Base-by-base conservation (phyloP, 2,329 filamentous ascomycete genomes). In the Aspergillus hortae region DNA sequence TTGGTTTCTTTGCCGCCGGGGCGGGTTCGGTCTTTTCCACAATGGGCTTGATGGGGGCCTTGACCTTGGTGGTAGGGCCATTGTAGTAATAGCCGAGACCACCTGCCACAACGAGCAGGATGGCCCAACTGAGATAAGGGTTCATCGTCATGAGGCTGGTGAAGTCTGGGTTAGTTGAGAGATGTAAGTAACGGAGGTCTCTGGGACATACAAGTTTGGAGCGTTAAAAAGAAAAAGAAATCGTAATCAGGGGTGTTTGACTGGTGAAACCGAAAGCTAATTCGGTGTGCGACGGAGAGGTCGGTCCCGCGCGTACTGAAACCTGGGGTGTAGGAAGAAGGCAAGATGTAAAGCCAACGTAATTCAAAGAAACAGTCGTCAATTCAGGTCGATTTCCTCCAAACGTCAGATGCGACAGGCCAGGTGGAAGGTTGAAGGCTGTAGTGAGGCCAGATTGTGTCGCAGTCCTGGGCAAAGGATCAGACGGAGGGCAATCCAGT, bases 111-210 rank as follows among this genome's bases (percentile, higher is more conserved):
- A 72, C 65, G 49, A 75, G 66, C 59, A 74, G 61, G 52, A 75
- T 67, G 21, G 73, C 73, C 73, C 73, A 75, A 56, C 70, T 74
- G 43, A 75, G 51, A 56, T 73, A 74, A 4, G 72, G 71, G 54
- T 74, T 74, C 72, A 74, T 75, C 38, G 58, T 71, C 60, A 60
- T 66, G 44, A 60, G 46, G 36, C 51, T 60, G 40, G 17, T 36
- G 19, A 38, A 43, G 14, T 4, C 27, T n/a, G n/a, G 15, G 49
- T 56, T 35, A 56, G 54, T 41, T 50, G 27, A 35, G 14, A 4
- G 33, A 19, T 12, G 40, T 6, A 9, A 36, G 40, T 6, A 9
- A 36, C 30, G 15, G 27, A 25, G 21, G 9, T 3, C 25, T 10
- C 9, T 27, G 25, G 25, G 7, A 27, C 25, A 6, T 27, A 27